A percentile compares a stretch with the other conserved stretches of the same genome.
Evolutionary conservation across 2,329 filamentous ascomycete species (phyloP).

Genomic region (Penicillium sp.): DNA sequence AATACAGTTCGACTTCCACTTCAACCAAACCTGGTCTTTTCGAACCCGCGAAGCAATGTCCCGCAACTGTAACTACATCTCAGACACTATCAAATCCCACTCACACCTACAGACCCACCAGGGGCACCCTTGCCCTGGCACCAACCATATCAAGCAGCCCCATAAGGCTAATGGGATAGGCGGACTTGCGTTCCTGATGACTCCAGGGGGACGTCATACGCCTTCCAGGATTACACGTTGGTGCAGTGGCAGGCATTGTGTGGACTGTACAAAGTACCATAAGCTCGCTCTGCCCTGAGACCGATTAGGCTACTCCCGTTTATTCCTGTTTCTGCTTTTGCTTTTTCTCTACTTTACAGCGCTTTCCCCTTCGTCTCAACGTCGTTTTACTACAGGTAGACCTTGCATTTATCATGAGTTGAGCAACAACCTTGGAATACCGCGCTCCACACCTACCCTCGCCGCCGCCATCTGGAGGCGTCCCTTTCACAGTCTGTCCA

Average conservation of each 20-base stretch:
- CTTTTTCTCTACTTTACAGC: neutral
- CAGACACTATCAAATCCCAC: neutral
- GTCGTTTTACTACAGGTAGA: neutral
- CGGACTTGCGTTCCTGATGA: constrained; percentile 22
- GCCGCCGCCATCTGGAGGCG: neutral
- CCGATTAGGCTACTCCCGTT: no score
- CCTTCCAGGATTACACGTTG: neutral
- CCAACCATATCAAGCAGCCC: no score
- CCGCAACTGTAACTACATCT: neutral
- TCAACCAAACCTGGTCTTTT: neutral
- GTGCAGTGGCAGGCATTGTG: neutral
- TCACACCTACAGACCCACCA: no score
- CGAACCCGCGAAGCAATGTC: no score
- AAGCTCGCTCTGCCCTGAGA: neutral
- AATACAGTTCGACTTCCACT: neutral
- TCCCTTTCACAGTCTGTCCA: neutral
- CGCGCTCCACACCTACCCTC: neutral
- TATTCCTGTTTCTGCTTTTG: neutral
- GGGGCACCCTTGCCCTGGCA: no score
- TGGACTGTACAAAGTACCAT: neutral
- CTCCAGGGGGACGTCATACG: constrained; percentile 19
- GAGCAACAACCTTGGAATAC: neutral
- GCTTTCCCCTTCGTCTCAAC: neutral
- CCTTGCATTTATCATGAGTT: neutral
- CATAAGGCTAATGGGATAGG: neutral